Base-by-base conservation (phyloP, 129 eudicot genomes). In the Flaveria robusta region DNA sequence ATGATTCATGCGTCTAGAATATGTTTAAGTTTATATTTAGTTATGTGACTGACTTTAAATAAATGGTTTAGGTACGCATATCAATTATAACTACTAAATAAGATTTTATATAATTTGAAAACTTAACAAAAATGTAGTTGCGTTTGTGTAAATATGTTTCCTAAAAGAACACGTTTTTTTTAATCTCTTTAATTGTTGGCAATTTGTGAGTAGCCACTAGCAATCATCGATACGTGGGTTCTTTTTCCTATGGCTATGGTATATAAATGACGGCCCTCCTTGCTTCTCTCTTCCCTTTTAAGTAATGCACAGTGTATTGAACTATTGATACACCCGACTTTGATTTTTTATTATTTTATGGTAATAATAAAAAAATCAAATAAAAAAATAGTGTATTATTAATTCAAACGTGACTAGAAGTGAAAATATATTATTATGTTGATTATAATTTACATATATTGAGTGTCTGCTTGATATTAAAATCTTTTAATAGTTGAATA, bases 181-280 rank as follows among this genome's bases (percentile, higher is more conserved):
- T 9, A 39, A 9, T 43, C 18, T 47, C 14, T 47, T 2, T 6
- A 20, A 15, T 43, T 22, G 1, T 22, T 50, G 23, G 63, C 59
- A 70, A 55, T 19, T 51, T 55, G 67, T 39, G 67, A 63, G 14
- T 37, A 34, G 67, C 67, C 46, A 68, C 68, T 72, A 31, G 68
- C 58, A 73, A 58, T 73, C 6, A 73, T 56, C 69, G 68, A 73
- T 31, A 73, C 63, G 42, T 62, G 42, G 41, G 19, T 62, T 27
- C 19, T 14, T 27, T 26, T 27, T 14, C 67, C 1, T 11, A 12
- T 13, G 37, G 29, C 1, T 11, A 12, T 13, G 37, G 29, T 59
- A 59, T 23, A 59, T 62, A 62, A 23, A 23, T 26, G 10, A 26
- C 37, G 18, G 19, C 4, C 66, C 39, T 26, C 11, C 24, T 24